Conservation (phyloP, 495 filamentous ascomycete species). For the Penicillium alfredii region DNA sequence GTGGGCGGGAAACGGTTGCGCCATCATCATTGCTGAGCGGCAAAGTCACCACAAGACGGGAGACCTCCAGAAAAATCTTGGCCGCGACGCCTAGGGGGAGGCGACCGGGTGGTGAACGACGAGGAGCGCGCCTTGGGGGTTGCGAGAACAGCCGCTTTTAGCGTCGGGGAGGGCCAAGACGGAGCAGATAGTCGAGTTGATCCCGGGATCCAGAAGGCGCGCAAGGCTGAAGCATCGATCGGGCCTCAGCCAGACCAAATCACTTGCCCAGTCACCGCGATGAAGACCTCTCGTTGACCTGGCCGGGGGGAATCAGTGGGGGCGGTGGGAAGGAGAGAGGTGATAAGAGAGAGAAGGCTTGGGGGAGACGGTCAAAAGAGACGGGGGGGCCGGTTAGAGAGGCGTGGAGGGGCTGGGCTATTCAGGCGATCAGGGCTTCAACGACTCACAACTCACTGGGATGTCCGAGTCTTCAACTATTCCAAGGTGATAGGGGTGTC, state of each 20-base stretch:
- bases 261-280: conserved; percentile 25
- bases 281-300: conserved; percentile 17
- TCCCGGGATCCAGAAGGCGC: conserved; percentile 21
- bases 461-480: conserved; percentile 5
- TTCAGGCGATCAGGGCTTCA: background rate
- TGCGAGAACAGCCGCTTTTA: conserved; percentile 38
- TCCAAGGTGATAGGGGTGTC: conserved; percentile 18
- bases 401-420: conserved; percentile 2
- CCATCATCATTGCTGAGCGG: conserved; percentile 64
- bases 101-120: conserved; percentile 9
- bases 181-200: conserved; percentile 24
- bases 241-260: conserved; percentile 18
- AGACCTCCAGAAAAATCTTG: conserved; percentile 15
- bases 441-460: conserved; percentile 4
- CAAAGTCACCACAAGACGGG: conserved; percentile 33
- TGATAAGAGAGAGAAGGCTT: conserved; percentile 11
- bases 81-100: conserved; percentile 15
- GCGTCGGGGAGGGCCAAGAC: conserved; percentile 39
- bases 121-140: conserved; percentile 33
- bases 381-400: conserved; percentile 5
- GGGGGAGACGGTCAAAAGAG: conserved; percentile 2
- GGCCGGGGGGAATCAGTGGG: conserved; percentile 1
- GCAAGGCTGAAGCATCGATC: conserved; percentile 31
- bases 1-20: conserved; percentile 65
- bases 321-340: conserved; percentile 11